These are phyloP conservation scores for Paulownia fortunei DNA, from an alignment of 257 asterid genomes.

Conservation along the genomic window DNA sequence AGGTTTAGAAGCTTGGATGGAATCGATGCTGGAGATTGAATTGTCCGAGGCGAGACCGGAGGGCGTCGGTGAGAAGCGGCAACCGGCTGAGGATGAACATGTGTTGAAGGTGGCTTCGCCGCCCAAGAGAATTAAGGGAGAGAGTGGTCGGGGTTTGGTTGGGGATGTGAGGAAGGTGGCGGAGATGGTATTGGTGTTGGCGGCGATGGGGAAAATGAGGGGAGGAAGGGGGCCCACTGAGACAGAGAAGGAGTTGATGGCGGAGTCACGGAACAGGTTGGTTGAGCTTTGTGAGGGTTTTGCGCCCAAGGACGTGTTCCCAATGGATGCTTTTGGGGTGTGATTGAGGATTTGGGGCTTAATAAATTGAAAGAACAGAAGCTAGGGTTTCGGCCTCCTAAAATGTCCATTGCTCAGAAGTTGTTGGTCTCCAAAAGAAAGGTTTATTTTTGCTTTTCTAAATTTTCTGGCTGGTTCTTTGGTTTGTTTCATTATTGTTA, in stretches of 20 bases:
- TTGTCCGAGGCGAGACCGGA: constrained; percentile 50
- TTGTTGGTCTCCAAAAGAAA: constrained; percentile 69
- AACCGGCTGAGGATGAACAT: constrained; percentile 49
- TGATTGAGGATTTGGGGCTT: constrained; percentile 93
- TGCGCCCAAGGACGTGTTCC: constrained; percentile 94
- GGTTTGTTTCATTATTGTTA: no score
- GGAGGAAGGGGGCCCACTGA: constrained; percentile 83
- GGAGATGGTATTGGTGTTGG: constrained; percentile 85
- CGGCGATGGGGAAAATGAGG: constrained; percentile 95
- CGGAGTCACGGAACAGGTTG: constrained; percentile 65
- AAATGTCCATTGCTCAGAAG: constrained; percentile 82
- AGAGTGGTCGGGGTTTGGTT: constrained; percentile 25
- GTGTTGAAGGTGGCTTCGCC: constrained; percentile 33
- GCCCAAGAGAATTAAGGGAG: constrained; percentile 45
- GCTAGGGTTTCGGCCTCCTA: constrained; percentile 76
- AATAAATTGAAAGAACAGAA: constrained; percentile 71
- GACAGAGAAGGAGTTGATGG: constrained; percentile 81
- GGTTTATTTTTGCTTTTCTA: constrained; percentile 51
- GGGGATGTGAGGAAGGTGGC: constrained; percentile 74
- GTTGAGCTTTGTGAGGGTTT: constrained; percentile 74
- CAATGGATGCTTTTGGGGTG: constrained; percentile 78
- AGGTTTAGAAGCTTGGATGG: constrained; percentile 50
- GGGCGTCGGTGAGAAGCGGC: constrained; percentile 59
- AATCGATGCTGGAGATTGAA: constrained; percentile 44
- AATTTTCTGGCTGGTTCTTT: constrained; percentile 20